phyloP scores from a whole-genome alignment of 2,329 filamentous ascomycete genomes.

The Aspergillus eucalypticola region DNA sequence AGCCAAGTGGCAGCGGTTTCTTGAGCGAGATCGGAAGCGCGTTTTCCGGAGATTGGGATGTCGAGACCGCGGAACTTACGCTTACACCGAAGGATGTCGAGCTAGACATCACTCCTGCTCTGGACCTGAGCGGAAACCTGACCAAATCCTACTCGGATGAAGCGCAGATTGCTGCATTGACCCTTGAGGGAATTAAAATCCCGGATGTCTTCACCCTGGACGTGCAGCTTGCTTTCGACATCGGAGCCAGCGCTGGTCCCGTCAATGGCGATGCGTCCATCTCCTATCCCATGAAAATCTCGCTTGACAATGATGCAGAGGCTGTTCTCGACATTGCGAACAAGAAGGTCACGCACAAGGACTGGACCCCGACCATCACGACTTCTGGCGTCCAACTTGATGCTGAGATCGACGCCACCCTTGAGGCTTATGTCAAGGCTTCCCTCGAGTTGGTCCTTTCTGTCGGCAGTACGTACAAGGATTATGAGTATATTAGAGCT shows the following conservation, averaged over 20 bases:
- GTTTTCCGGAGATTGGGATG: background rate
- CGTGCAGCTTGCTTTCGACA: slow-evolving; percentile 21
- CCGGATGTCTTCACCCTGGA: slow-evolving; percentile 22
- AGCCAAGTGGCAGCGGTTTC: background rate
- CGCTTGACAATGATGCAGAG: slow-evolving; percentile 21
- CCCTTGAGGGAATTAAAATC: slow-evolving; percentile 24
- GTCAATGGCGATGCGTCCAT: slow-evolving; percentile 23
- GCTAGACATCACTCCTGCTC: slow-evolving; percentile 18
- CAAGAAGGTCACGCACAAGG: slow-evolving; percentile 17
- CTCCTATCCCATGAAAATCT: slow-evolving; percentile 16
- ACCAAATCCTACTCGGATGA: slow-evolving; percentile 14
- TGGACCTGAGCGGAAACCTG: slow-evolving; percentile 23
- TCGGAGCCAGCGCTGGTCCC: slow-evolving; percentile 20
- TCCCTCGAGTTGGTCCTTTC: slow-evolving; percentile 15
- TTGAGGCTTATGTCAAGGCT: slow-evolving; percentile 19
- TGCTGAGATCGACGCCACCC: slow-evolving; percentile 17
- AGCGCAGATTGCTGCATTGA: slow-evolving; percentile 20
- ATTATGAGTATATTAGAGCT: background rate
- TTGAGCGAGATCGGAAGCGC: background rate
- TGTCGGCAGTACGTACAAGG: slow-evolving; percentile 13
- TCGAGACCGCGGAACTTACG: slow-evolving; percentile 13
- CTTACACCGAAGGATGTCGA: slow-evolving; percentile 20
- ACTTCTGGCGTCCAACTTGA: slow-evolving; percentile 16
- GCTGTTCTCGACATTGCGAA: slow-evolving; percentile 22
- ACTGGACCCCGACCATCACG: slow-evolving; percentile 19